Percentiles rank a stretch among this genome's conserved stretches.
Evolutionary conservation across 306 rosid species (phyloP).

Genomic region (Cicer chorassanicum): DNA sequence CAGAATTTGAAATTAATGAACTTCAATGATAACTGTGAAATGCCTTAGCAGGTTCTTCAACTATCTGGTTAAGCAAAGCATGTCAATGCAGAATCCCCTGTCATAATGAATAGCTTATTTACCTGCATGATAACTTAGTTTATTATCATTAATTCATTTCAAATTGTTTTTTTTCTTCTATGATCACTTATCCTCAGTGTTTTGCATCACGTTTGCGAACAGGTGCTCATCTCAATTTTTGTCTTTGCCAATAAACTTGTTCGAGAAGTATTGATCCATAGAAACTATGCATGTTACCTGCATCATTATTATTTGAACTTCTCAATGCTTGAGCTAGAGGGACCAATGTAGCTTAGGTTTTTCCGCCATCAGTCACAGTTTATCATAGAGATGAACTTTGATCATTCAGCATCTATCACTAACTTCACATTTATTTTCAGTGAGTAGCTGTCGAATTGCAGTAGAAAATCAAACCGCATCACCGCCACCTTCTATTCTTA

Average conservation of each 20-base stretch:
- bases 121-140: background rate
- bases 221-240: background rate
- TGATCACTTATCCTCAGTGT: background rate
- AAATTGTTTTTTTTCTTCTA: constrained; percentile 12
- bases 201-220: background rate
- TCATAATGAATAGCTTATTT: background rate
- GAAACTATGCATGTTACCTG: background rate
- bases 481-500: background rate
- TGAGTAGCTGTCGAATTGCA: background rate
- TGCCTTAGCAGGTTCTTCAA: background rate
- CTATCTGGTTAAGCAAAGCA: background rate
- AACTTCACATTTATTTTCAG: constrained; percentile 11
- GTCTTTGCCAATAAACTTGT: background rate
- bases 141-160: background rate
- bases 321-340: background rate
- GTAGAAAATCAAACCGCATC: constrained; percentile 17
- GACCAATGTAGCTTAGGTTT: background rate
- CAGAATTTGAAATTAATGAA: background rate
- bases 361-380: background rate
- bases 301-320: background rate
- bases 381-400: constrained; percentile 1
- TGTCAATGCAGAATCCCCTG: background rate
- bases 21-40: background rate
- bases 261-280: background rate
- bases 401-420: background rate